Conservation (phyloP, 805 yeast genomes). For the Tetrapisispora iriomotensis region DNA sequence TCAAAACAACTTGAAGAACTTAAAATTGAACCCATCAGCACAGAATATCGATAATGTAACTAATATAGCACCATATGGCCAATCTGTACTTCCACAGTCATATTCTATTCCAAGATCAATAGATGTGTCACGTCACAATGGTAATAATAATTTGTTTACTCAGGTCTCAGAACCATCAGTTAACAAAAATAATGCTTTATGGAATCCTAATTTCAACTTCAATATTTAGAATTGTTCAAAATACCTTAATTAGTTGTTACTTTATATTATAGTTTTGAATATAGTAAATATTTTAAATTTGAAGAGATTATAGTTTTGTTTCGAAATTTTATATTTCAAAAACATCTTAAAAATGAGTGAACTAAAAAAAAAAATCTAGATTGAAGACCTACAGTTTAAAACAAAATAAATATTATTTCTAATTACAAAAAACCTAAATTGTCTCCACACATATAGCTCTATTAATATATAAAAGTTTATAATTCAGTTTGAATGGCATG, state of each 20-base stretch:
- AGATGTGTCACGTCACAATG: not conserved
- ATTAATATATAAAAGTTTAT: not conserved
- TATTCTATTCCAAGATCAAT: not conserved
- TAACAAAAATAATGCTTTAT: not conserved
- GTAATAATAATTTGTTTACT: not conserved
- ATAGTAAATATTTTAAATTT: not conserved
- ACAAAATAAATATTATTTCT: no score
- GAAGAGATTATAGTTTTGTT: no score
- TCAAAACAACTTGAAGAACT: not conserved
- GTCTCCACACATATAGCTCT: not conserved
- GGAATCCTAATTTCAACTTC: not conserved
- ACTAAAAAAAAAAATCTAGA: no score
- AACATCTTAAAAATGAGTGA: no score
- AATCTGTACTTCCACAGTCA: not conserved
- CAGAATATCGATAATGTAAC: not conserved
- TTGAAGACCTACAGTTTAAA: no score
- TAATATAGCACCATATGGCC: not conserved
- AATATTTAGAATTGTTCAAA: not conserved
- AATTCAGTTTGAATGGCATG: constrained; percentile 11
- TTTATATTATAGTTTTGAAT: not conserved
- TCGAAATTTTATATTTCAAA: not conserved
- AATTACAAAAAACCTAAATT: not conserved
- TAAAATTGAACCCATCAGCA: not conserved
- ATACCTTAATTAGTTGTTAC: not conserved
- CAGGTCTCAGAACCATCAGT: not conserved